Base-by-base conservation (phyloP, 495 filamentous ascomycete genomes). In the Podospora bellae-mahoneyi region DNA sequence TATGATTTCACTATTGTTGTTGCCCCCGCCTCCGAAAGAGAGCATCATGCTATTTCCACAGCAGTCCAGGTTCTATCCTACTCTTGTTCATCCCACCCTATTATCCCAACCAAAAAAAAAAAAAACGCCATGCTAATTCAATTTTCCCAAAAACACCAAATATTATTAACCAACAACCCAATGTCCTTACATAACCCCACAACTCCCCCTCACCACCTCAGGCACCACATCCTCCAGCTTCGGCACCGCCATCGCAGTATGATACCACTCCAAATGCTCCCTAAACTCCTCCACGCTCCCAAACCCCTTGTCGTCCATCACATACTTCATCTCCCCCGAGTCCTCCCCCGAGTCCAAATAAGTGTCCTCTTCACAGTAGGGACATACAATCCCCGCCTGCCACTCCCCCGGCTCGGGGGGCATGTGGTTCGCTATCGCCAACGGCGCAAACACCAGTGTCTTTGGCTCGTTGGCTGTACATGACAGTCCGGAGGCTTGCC, bases 351-450 rank as follows among this genome's bases (percentile, higher is more conserved):
- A 77, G 63, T 82, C 81, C 53, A 81, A 68, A 69, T 83, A 82
- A 32, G 77, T 81, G 63, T 78, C 79, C 63, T 84, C 81, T 62
- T 83, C 82, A 71, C 82, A 84, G 61, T 77, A 80, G 39, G 82
- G 81, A 56, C 82, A 84, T 53, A 79, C 60, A 55, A 84, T 67
- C 26, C 75, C 72, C 23, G 81, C 78, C 67, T 73, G 77, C 77
- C 79, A 84, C 26, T 79, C 80, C 53, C 78, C 79, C 28, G 64
- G 59, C 9, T 75, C 73, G 0, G 82, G 82, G 18, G 80, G 72
- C 23, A 82, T 67, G 74, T 84, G 82, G 73, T 83, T 84, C 18
- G 81, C 81, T 16, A 84, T 80, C 20, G 81, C 81, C 30, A 83
- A 71, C 27, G 82, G 81, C 60, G 82, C 76, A 66, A 82, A 84